phyloP scores from a whole-genome alignment of 768 basidiomycete species.

The Tulasnella sp. region DNA sequence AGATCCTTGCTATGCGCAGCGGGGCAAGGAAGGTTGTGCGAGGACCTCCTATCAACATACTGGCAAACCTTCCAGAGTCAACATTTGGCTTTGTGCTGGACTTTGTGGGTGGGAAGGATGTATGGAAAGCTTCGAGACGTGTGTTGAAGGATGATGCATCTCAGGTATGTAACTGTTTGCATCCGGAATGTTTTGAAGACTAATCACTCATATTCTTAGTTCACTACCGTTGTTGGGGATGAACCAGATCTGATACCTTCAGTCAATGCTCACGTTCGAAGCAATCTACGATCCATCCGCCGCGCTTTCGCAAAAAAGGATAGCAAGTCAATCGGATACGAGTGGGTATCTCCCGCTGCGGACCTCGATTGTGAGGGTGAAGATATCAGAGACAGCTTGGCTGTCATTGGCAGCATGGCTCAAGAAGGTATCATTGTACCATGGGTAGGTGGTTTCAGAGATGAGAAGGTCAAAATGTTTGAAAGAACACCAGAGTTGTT shows the following conservation, averaged over 20 bases:
- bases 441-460: not conserved
- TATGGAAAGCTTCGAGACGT: slow-evolving; percentile 60
- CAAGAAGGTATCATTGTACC: slow-evolving; percentile 27
- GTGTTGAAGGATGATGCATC: slow-evolving; percentile 36
- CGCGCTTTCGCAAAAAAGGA: slow-evolving; percentile 18
- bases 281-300: slow-evolving; percentile 51
- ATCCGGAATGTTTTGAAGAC: not conserved
- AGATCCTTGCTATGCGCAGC: slow-evolving; percentile 8
- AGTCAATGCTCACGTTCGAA: slow-evolving; percentile 58
- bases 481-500: slow-evolving; percentile 14
- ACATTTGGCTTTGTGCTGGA: slow-evolving; percentile 73
- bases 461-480: slow-evolving; percentile 5
- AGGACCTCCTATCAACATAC: not conserved
- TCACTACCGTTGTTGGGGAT: slow-evolving; percentile 74
- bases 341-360: slow-evolving; percentile 68
- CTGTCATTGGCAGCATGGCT: slow-evolving; percentile 30
- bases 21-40: not conserved
- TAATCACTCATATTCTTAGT: slow-evolving; percentile 28
- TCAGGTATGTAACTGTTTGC: slow-evolving; percentile 24
- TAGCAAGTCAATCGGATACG: slow-evolving; percentile 43
- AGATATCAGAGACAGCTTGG: slow-evolving; percentile 46
- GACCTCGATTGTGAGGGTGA: slow-evolving; percentile 77
- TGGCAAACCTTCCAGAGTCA: not conserved
- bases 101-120: slow-evolving; percentile 62
- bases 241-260: slow-evolving; percentile 47